phyloP scores from a whole-genome alignment of 1,139 yeast species.

The Lipomyces yarrowii region DNA sequence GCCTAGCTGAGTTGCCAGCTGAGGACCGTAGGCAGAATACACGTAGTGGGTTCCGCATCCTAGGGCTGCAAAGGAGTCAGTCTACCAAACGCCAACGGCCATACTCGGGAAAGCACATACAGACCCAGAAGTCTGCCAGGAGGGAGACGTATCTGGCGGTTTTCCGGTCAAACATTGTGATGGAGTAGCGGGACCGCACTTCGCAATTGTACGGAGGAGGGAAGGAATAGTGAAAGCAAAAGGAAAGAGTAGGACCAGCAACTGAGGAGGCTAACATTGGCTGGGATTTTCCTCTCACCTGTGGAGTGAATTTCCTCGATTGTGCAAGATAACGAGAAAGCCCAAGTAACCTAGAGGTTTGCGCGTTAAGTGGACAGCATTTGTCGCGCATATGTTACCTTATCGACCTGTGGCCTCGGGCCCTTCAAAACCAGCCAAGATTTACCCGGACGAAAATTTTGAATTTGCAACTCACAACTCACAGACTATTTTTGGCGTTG shows the following conservation, averaged over 20 bases:
- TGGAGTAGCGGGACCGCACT: not conserved
- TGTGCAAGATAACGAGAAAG: not conserved
- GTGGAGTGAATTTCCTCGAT: not conserved
- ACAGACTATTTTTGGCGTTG: not conserved
- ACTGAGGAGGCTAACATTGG: not conserved
- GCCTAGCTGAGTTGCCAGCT: conserved; percentile 55
- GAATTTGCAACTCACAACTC: not conserved
- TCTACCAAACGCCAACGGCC: not conserved
- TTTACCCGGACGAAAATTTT: not conserved
- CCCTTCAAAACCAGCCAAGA: not conserved
- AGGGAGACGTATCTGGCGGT: conserved; percentile 29
- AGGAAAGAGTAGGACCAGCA: not conserved
- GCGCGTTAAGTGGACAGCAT: not conserved
- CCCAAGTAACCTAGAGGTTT: not conserved
- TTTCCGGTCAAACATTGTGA: conserved; percentile 21
- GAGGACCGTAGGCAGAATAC: conserved; percentile 68
- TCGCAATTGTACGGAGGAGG: not conserved
- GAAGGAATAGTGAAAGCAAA: not conserved
- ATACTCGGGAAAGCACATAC: conserved; percentile 19
- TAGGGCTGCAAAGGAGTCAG: conserved; percentile 34
- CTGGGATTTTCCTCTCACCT: not conserved
- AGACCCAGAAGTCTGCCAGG: conserved; percentile 28
- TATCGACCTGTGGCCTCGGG: not conserved
- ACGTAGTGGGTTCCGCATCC: conserved; percentile 65
- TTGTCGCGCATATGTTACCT: not conserved